These are phyloP conservation scores for Suillus bovinus DNA, from an alignment of 768 basidiomycete genomes.

Conservation along the genomic window DNA sequence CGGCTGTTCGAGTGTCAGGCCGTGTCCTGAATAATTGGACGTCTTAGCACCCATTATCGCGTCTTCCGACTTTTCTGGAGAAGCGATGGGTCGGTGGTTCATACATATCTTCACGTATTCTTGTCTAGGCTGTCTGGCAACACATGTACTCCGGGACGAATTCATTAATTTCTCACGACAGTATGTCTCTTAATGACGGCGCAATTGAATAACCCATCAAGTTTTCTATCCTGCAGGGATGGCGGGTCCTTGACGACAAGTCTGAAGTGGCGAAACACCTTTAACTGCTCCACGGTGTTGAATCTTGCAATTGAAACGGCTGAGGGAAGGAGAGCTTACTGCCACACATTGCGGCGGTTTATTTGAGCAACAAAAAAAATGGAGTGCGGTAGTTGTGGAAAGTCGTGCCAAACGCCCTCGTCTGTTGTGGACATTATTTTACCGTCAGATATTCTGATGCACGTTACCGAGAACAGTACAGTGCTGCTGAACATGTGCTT, in stretches of 20 bases:
- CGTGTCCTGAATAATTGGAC: conserved; percentile 76
- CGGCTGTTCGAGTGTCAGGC: conserved; percentile 89
- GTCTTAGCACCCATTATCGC: conserved; percentile 80
- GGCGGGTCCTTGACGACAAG: neutral
- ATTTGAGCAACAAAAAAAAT: conserved; percentile 25
- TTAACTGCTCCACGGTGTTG: neutral
- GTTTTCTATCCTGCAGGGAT: neutral
- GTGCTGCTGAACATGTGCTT: neutral
- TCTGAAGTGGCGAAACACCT: conserved; percentile 2
- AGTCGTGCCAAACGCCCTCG: neutral
- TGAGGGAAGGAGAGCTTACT: conserved; percentile 28
- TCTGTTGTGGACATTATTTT: neutral
- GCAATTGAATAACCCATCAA: neutral
- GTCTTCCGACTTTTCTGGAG: conserved; percentile 42
- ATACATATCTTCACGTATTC: no score
- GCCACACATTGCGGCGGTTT: conserved; percentile 27
- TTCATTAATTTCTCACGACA: no score
- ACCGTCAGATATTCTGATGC: neutral
- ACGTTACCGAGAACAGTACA: neutral
- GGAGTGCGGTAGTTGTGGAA: conserved; percentile 18
- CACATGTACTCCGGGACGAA: no score
- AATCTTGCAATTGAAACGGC: conserved; percentile 19
- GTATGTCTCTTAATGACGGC: no score
- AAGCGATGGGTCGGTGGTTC: conserved; percentile 80
- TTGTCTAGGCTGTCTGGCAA: no score